These are phyloP conservation scores for Penicillium decumbens DNA, from an alignment of 2,329 filamentous ascomycete genomes.

Conservation along the genomic window DNA sequence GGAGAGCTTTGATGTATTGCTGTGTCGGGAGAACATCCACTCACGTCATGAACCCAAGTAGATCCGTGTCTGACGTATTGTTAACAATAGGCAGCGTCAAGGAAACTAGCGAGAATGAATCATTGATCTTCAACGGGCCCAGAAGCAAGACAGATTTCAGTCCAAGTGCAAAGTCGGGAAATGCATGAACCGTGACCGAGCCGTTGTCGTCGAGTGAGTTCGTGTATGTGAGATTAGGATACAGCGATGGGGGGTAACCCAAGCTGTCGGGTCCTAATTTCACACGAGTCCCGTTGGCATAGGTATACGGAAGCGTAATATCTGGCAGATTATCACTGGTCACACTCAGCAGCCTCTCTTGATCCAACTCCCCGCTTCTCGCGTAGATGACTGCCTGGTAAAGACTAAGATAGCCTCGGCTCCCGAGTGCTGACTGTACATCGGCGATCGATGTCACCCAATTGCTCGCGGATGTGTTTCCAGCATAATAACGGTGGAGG, in stretches of 20 bases:
- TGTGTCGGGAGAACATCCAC: constrained; percentile 51
- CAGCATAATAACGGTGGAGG: constrained; percentile 47
- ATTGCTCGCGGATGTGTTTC: constrained; percentile 53
- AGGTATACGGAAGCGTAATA: constrained; percentile 55
- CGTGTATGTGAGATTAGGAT: constrained; percentile 70
- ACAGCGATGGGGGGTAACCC: constrained; percentile 69
- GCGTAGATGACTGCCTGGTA: constrained; percentile 72
- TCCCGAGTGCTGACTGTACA: constrained; percentile 62
- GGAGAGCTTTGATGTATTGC: not conserved
- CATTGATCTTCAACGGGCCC: constrained; percentile 69
- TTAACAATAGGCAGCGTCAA: constrained; percentile 75
- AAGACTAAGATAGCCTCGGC: constrained; percentile 51
- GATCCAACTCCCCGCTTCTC: constrained; percentile 58
- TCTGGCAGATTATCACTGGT: constrained; percentile 50
- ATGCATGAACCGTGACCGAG: constrained; percentile 35
- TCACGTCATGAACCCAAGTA: constrained; percentile 79
- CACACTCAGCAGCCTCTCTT: constrained; percentile 58
- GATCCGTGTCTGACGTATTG: constrained; percentile 56
- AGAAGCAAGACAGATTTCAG: constrained; percentile 61
- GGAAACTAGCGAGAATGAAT: constrained; percentile 70
- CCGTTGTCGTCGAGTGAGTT: constrained; percentile 17
- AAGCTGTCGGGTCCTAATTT: constrained; percentile 57
- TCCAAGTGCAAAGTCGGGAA: constrained; percentile 42
- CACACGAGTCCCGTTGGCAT: constrained; percentile 55
- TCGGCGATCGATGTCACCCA: constrained; percentile 62